Evolutionary conservation across 2,329 filamentous ascomycete genomes (phyloP), one percentile per base, ranked within the genome.

Genomic region (Scleromitrula shiraiana): DNA sequence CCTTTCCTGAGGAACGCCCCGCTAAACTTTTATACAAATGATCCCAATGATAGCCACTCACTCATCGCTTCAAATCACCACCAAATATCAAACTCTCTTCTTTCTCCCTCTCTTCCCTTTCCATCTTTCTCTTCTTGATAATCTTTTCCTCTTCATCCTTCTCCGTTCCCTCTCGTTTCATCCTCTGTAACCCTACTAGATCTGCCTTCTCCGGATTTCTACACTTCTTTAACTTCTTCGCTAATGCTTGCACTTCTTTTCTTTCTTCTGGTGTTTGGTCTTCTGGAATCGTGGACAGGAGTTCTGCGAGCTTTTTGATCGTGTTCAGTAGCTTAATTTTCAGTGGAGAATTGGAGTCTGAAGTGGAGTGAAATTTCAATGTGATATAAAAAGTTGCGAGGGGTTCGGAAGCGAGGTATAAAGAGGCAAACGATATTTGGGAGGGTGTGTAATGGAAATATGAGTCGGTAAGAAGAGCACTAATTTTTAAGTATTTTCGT

Each of bases 361-460:
- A 26, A 3, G 40, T 24, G 4, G 37, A 41, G 24, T 64, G 56
- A 0, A 60, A 57, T 35, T 65, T 66, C 4, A 50, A 45, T 2
- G 53, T 48, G 2, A 63, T 59, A 47, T 66, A 66, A 43, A 59
- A 61, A 12, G 56, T 52, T 3, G 57, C 56, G 10, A 93, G 68
- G 0, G 75, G 77, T 33, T 72, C 68, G 62, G 97, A 91, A 0
- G 83, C 86, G 43, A 94, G 75, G 12, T 83, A 73, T 23, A 96
- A 68, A 0, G 90, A 82, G 0, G 88, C 83, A 51, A 97, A 76
- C 82, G 90, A 90, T 64, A 97, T 95, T 65, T 98, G 93, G 20
- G 87, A 85, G 0, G 93, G 93, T 0, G 91, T 91, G 68, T 87
- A 97, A 66, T 95, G 84, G 68, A 97, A 96, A 69, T 97, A 97